Percentiles rank a stretch among this genome's conserved stretches.
Conservation (phyloP, 257 asterid species). For the Solanum microdontum region DNA sequence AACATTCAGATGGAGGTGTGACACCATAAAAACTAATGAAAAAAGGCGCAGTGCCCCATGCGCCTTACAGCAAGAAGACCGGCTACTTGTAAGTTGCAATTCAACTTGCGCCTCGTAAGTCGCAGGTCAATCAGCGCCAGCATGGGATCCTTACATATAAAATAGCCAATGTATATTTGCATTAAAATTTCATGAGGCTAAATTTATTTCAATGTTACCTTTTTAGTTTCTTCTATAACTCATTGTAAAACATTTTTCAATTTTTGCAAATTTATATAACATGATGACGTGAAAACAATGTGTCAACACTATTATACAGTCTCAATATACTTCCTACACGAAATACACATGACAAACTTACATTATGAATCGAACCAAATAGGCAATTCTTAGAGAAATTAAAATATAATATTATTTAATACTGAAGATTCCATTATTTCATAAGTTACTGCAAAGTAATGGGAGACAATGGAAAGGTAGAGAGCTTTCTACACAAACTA, state of each 20-base stretch:
- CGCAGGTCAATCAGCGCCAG: no score
- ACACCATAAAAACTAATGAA: no score
- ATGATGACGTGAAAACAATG: neutral
- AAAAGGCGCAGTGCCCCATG: neutral
- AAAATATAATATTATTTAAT: no score
- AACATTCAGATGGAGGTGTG: neutral
- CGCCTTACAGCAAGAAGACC: no score
- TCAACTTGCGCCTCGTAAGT: no score
- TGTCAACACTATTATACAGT: neutral
- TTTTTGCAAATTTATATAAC: no score
- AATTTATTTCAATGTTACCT: no score
- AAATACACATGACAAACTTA: neutral
- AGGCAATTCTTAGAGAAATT: neutral
- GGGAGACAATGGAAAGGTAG: neutral
- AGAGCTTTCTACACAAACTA: neutral
- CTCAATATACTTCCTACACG: neutral
- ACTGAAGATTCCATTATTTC: neutral
- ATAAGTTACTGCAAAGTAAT: neutral
- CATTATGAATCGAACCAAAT: neutral
- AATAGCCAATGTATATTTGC: neutral
- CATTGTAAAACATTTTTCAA: no score
- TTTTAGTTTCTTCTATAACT: no score
- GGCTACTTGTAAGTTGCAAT: no score
- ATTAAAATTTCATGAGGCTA: neutral
- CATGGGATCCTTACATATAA: no score